phyloP scores from a whole-genome alignment of 192 early-diverging fungal species.

The Coemansia reversa region DNA sequence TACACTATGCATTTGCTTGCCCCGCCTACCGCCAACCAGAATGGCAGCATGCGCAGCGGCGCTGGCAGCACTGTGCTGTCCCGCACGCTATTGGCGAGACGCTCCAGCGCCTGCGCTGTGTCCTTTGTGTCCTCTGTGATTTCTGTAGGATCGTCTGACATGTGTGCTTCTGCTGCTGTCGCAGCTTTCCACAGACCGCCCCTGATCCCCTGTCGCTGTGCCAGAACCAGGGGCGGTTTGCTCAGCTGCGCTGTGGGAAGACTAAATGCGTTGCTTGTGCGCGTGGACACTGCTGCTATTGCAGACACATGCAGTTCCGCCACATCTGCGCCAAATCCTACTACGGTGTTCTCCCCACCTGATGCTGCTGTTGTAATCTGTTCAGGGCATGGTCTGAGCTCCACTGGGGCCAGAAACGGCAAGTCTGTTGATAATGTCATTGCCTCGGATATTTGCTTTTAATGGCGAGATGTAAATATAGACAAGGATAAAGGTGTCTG shows the following conservation, averaged over 20 bases:
- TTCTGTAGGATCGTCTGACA: not conserved
- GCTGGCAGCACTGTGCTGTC: conserved; percentile 2
- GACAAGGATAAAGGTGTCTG: not conserved
- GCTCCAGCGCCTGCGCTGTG: not conserved
- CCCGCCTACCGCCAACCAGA: conserved; percentile 20
- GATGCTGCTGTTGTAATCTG: not conserved
- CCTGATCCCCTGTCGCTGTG: not conserved
- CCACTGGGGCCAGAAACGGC: not conserved
- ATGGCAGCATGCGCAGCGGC: conserved; percentile 20
- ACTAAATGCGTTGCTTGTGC: conserved; percentile 13
- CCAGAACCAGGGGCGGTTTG: not conserved
- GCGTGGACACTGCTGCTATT: not conserved
- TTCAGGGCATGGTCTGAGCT: not conserved
- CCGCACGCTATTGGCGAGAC: not conserved
- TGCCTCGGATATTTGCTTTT: not conserved
- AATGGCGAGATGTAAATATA: not conserved
- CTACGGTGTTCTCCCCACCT: not conserved
- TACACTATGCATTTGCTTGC: conserved; percentile 41
- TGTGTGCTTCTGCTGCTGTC: not conserved
- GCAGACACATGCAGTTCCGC: not conserved
- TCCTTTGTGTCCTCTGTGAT: conserved; percentile 7
- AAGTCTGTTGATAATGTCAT: conserved; percentile 9
- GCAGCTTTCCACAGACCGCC: not conserved
- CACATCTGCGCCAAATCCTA: not conserved
- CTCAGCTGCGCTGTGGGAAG: not conserved